Conservation (phyloP, 1,284 basidiomycete species). For the Ceratobasidium sp. region DNA sequence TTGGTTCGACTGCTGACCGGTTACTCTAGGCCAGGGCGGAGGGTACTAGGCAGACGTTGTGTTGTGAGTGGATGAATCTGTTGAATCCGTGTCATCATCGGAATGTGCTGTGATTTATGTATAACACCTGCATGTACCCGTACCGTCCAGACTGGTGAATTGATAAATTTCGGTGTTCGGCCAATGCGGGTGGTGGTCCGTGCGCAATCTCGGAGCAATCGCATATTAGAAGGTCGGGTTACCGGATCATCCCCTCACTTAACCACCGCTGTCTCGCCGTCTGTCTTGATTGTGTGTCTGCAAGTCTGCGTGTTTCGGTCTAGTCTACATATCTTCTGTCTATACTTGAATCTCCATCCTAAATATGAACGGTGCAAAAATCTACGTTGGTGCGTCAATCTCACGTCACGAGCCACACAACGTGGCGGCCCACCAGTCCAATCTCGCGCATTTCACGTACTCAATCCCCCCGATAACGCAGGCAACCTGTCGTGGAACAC, state of each 20-base stretch:
- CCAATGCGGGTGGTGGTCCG: no score
- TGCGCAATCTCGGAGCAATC: constrained; percentile 20
- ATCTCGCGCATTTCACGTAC: neutral
- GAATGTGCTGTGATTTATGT: no score
- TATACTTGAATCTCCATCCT: constrained; percentile 1
- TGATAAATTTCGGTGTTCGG: no score
- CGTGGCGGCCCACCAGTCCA: no score
- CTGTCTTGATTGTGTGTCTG: constrained; percentile 32
- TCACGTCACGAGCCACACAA: neutral
- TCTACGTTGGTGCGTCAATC: constrained; percentile 47
- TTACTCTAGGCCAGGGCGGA: neutral
- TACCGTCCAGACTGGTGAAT: constrained; percentile 24
- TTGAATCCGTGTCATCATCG: no score
- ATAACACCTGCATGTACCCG: constrained; percentile 26
- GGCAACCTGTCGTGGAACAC: constrained; percentile 48
- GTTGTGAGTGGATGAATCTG: no score
- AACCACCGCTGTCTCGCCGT: constrained; percentile 34
- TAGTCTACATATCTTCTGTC: neutral
- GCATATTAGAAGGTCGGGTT: constrained; percentile 26
- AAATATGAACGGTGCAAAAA: constrained; percentile 34
- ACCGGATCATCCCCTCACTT: constrained; percentile 7
- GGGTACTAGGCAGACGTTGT: constrained; percentile 14
- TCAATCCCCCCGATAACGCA: constrained; percentile 10
- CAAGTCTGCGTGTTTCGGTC: constrained; percentile 36
- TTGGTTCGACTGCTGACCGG: neutral